Percentiles rank a stretch among this genome's conserved stretches.
Conservation (phyloP, 225 moss, liverwort and hornwort genomes). For the Sphagnum tenellum region DNA sequence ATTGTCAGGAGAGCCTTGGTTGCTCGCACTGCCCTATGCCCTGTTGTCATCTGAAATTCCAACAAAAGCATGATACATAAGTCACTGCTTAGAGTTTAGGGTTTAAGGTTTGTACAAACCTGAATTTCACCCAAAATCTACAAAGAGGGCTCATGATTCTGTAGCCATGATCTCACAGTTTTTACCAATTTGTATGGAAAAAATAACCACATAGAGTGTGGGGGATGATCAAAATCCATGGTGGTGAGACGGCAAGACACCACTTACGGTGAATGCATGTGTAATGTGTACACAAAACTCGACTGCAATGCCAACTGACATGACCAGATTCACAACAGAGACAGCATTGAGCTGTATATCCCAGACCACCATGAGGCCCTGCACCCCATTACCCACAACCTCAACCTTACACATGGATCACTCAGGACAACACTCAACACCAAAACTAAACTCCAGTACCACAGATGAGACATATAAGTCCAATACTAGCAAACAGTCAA, state of each 20-base stretch:
- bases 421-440: no score
- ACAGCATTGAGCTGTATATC: constrained; percentile 90
- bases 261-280: constrained; percentile 76
- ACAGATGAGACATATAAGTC: no score
- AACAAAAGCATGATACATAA: background rate
- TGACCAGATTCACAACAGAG: constrained; percentile 91
- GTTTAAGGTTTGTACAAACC: no score
- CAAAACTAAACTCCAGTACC: no score
- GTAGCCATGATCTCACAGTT: background rate
- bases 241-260: background rate
- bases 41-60: constrained; percentile 54
- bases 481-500: no score
- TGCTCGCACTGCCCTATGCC: constrained; percentile 68
- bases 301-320: constrained; percentile 93
- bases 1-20: constrained; percentile 73
- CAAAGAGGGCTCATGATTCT: no score
- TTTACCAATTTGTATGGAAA: no score
- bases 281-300: constrained; percentile 97
- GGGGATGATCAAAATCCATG: constrained; percentile 1
- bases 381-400: constrained; percentile 4
- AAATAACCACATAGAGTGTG: background rate
- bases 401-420: no score
- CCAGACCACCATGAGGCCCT: constrained; percentile 98
- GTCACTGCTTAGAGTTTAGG: no score
- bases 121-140: no score